Conservation (phyloP, 192 early-diverging fungal genomes). For the Backusella sp. region DNA sequence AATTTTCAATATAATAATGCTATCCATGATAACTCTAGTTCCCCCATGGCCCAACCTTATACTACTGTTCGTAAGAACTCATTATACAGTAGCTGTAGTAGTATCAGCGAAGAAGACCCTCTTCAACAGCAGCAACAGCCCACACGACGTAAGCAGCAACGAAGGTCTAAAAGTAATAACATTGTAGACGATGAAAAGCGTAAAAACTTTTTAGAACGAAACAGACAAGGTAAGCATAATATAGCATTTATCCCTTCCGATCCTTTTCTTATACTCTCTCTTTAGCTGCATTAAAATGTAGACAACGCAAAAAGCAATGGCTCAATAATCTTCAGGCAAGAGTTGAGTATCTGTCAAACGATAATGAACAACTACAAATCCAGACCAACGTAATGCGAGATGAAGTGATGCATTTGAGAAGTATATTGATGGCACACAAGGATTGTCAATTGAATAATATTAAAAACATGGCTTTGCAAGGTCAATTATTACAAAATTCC, state of each 20-base stretch:
- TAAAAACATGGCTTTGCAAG: not conserved
- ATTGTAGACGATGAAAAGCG: constrained; percentile 65
- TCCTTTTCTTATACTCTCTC: not conserved
- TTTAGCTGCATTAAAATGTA: constrained; percentile 84
- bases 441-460: constrained; percentile 74
- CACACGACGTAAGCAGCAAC: not conserved
- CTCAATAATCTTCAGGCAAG: constrained; percentile 74
- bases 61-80: not conserved
- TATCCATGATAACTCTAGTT: not conserved
- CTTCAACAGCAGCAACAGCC: not conserved
- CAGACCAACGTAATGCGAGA: constrained; percentile 65
- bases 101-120: not conserved
- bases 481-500: not conserved
- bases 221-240: constrained; percentile 65
- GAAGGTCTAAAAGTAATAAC: constrained; percentile 1
- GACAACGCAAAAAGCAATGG: constrained; percentile 93
- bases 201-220: constrained; percentile 82
- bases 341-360: constrained; percentile 58
- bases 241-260: not conserved
- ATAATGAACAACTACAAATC: constrained; percentile 64
- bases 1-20: not conserved
- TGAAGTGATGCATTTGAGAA: constrained; percentile 72
- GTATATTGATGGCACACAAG: constrained; percentile 73
- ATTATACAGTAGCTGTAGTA: not conserved
- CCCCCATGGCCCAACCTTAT: not conserved